phyloP scores from a whole-genome alignment of 495 filamentous ascomycete species.

The Daldinia decipiens region DNA sequence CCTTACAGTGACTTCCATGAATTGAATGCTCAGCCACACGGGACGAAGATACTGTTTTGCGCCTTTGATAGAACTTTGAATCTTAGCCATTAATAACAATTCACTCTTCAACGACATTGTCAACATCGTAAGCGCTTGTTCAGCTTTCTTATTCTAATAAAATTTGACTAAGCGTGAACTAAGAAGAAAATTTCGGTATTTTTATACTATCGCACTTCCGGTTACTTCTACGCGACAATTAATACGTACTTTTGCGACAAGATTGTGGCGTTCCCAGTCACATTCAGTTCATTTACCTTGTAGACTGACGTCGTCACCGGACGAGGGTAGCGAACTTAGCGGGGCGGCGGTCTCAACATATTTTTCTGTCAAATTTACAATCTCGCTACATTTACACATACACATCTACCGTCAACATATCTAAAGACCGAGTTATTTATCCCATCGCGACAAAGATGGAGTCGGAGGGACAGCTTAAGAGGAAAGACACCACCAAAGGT shows the following conservation, averaged over 20 bases:
- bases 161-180: slow-evolving; percentile 6
- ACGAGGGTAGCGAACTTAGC: slow-evolving; percentile 33
- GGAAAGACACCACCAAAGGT: slow-evolving; percentile 94
- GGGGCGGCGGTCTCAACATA: slow-evolving; percentile 19
- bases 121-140: slow-evolving; percentile 18
- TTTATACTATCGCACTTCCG: not conserved
- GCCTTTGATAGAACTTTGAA: slow-evolving; percentile 21
- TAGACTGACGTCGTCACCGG: slow-evolving; percentile 42
- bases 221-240: not conserved
- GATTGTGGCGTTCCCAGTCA: slow-evolving; percentile 20
- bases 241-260: slow-evolving; percentile 4
- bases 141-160: slow-evolving; percentile 15
- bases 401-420: slow-evolving; percentile 5
- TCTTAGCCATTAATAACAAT: slow-evolving; percentile 8
- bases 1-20: slow-evolving; percentile 14
- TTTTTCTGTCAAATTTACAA: slow-evolving; percentile 15
- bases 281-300: slow-evolving; percentile 26
- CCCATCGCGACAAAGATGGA: slow-evolving; percentile 38
- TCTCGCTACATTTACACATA: not conserved
- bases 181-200: not conserved
- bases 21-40: slow-evolving; percentile 32
- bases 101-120: slow-evolving; percentile 16
- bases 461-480: slow-evolving; percentile 53
- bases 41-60: slow-evolving; percentile 14
- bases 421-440: slow-evolving; percentile 8